Base-by-base conservation (phyloP, 2,329 filamentous ascomycete species). In the Xylaria digitata region DNA sequence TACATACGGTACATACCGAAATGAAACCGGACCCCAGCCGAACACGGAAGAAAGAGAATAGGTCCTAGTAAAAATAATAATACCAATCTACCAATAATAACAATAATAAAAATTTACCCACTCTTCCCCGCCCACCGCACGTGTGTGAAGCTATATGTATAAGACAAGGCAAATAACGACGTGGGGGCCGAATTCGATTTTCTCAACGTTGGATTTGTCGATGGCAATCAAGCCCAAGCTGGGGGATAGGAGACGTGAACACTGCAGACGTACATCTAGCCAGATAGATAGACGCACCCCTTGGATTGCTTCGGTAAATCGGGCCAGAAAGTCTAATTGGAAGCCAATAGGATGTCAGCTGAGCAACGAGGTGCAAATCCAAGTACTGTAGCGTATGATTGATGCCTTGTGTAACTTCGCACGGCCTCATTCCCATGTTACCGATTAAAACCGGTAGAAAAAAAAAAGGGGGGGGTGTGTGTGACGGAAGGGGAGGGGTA, bases 1-100 rank as follows among this genome's bases (percentile, higher is more conserved):
- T 15, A 46, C 13, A 55, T 15, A 42, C 8, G 45, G 40, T 23
- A 37, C 37, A 48, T 30, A 34, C 42, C 56, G 23, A 56, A 53
- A 61, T 65, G 61, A 67, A 56, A 64, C 65, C 17, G 56, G 61
- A 57, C 65, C 61, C 65, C 65, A 65, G 61, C n/a, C 23, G n/a
- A 23, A 13, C 15, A 21, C 43, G 32, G 19, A 21, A 48, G 30
- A 55, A 15, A 34, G 5, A 34, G 11, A 55, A 40, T 15, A 43
- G 30, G 3, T 23, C n/a, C n/a, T n/a, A n/a, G 40, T 54, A 15
- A 40, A 8, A 23, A 40, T 54, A 54, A 42, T n/a, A 52, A 9
- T 37, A 34, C 23, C 40, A 54, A 15, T 54, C 26, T 55, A 55
- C 53, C 53, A 40, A 40, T 40, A 13, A 40, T 40, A 40, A 40